Base-by-base conservation (phyloP, 495 filamentous ascomycete species). In the Neohortaea acidophila region DNA sequence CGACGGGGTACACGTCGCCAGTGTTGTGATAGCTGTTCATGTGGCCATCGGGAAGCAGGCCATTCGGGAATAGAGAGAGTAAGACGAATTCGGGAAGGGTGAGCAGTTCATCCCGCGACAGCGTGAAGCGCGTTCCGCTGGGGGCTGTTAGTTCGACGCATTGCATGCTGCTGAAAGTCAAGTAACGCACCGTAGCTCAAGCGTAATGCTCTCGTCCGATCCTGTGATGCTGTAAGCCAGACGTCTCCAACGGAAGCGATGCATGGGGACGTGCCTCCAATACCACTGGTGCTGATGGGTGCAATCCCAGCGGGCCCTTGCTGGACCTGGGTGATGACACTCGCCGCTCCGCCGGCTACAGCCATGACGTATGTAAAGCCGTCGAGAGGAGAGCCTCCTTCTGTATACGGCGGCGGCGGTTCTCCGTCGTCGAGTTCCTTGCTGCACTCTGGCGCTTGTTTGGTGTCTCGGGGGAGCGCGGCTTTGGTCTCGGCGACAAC, bases 281-380 rank as follows among this genome's bases (percentile, higher is more conserved):
- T 62, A 39, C 78, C 37, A 24, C 41, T 77, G 58, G 86, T 91
- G 39, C n/a, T n/a, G n/a, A n/a, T n/a, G 11, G 83, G 79, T 47
- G 84, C 82, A 17, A 70, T 69, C 41, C 80, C 87, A n/a, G n/a
- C n/a, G n/a, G n/a, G n/a, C 46, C 79, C 77, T 59, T 94, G 89
- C 52, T 89, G 83, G 38, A 97, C 89, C 65, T 97, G 89, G 60
- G 89, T 97, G 61, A 97, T 86, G 55, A 97, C 92, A 73, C 87
- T 94, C 63, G 87, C 77, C 48, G 85, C 82, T 60, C 85, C 89
- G 68, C 84, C 86, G 60, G 86, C 84, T 55, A 84, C 79, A 61
- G 86, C 84, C 91, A 96, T 96, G 50, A 91, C 76, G 75, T 94
- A 97, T 51, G 81, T 79, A 54, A 97, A 97, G 31, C 81, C 84